Conservation (phyloP, 441 rosid species). For the Corymbia citriodora region DNA sequence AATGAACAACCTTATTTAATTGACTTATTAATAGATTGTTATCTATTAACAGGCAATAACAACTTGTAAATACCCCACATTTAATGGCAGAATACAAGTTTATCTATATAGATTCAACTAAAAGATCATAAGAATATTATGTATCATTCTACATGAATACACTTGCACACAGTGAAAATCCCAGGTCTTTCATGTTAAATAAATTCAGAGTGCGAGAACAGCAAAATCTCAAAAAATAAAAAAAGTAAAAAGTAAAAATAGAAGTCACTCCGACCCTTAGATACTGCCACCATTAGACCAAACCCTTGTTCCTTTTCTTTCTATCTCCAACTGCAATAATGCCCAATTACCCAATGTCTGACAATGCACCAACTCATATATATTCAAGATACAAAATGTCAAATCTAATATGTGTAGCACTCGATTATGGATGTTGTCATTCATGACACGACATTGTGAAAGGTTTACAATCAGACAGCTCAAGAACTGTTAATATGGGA, state of each 20-base stretch:
- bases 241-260: neutral
- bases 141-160: neutral
- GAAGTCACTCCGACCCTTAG: neutral
- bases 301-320: neutral
- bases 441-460: neutral
- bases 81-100: too few relatives aligned
- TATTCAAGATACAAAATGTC: neutral
- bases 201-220: neutral
- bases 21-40: too few relatives aligned
- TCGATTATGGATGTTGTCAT: neutral
- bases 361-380: neutral
- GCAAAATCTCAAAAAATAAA: neutral
- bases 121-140: too few relatives aligned
- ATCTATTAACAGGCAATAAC: too few relatives aligned
- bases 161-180: neutral
- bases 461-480: neutral
- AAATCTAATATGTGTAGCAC: neutral
- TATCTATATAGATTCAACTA: too few relatives aligned
- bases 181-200: neutral
- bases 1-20: too few relatives aligned
- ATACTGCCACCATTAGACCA: neutral
- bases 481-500: neutral
- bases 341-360: neutral
- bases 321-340: neutral
- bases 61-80: too few relatives aligned